A percentile compares a stretch with the other conserved stretches of the same genome.
These are phyloP conservation scores for Condylostoma magnum DNA, from an alignment of 169 alveolate genomes.

Conservation along the genomic window DNA sequence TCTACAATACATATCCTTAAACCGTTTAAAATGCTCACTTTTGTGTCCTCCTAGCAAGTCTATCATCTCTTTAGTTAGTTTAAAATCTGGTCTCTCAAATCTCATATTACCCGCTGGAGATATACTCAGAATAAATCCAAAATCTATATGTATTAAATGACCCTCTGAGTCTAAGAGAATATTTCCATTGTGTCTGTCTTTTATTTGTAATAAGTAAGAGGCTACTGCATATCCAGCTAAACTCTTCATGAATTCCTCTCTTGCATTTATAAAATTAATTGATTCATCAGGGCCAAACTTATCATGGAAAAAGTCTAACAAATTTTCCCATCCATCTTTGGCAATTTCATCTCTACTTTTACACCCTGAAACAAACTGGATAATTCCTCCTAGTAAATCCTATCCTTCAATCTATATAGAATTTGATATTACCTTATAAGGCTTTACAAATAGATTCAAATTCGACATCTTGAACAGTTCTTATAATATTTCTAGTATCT, in stretches of 20 bases:
- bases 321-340: conserved; percentile 70
- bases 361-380: conserved; percentile 77
- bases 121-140: conserved; percentile 95
- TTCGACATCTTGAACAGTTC: conserved; percentile 72
- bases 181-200: conserved; percentile 96
- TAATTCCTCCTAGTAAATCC: conserved; percentile 82
- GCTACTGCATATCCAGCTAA: conserved; percentile 94
- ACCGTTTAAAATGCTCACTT: conserved; percentile 77
- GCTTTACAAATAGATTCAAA: conserved; percentile 67
- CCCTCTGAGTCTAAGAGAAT: conserved; percentile 92
- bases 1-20: conserved; percentile 79
- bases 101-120: conserved; percentile 96
- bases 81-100: conserved; percentile 96
- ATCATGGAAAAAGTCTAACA: conserved; percentile 72
- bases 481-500: conserved; percentile 72
- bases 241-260: conserved; percentile 89
- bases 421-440: conserved; percentile 81
- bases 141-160: conserved; percentile 96
- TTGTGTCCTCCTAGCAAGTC: conserved; percentile 87
- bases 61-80: conserved; percentile 95
- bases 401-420: conserved; percentile 51
- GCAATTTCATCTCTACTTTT: conserved; percentile 84
- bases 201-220: conserved; percentile 89
- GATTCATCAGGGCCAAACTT: conserved; percentile 73
- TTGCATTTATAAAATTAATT: conserved; percentile 72